A percentile compares a stretch with the other conserved stretches of the same genome.
Conservation (phyloP, 176 grass and related monocot species). For the Juncus inflexus region DNA sequence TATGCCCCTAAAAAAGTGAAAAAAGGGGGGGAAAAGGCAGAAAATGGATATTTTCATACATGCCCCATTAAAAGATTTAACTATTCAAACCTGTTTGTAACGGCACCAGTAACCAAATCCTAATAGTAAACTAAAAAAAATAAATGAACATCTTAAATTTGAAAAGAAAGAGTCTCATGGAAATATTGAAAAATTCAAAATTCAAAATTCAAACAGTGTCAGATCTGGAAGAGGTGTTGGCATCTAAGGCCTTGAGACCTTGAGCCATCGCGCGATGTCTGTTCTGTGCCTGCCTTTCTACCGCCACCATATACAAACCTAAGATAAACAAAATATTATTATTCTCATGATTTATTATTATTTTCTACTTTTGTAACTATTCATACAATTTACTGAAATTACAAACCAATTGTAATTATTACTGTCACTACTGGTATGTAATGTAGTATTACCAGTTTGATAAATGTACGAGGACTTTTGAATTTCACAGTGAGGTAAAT, state of each 20-base stretch:
- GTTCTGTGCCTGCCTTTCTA: slow-evolving; percentile 87
- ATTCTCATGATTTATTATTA: too few relatives aligned
- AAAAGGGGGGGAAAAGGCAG: background rate
- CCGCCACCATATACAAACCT: slow-evolving; percentile 80
- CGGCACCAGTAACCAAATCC: background rate
- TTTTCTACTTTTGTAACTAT: too few relatives aligned
- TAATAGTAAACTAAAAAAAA: slow-evolving; percentile 5
- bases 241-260: slow-evolving; percentile 54
- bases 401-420: too few relatives aligned
- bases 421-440: too few relatives aligned
- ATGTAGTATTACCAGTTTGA: too few relatives aligned
- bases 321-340: slow-evolving; percentile 8
- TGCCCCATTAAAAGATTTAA: too few relatives aligned
- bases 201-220: slow-evolving; percentile 15
- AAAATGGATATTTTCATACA: background rate
- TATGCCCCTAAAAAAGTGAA: slow-evolving; percentile 4
- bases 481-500: background rate
- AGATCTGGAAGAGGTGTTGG: slow-evolving; percentile 17
- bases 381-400: too few relatives aligned
- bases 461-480: too few relatives aligned
- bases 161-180: too few relatives aligned
- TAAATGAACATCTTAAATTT: too few relatives aligned
- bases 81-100: too few relatives aligned
- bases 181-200: background rate
- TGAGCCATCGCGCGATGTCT: slow-evolving; percentile 56